phyloP scores from a whole-genome alignment of 2,329 filamentous ascomycete genomes.

The Colletotrichum shisoi region DNA sequence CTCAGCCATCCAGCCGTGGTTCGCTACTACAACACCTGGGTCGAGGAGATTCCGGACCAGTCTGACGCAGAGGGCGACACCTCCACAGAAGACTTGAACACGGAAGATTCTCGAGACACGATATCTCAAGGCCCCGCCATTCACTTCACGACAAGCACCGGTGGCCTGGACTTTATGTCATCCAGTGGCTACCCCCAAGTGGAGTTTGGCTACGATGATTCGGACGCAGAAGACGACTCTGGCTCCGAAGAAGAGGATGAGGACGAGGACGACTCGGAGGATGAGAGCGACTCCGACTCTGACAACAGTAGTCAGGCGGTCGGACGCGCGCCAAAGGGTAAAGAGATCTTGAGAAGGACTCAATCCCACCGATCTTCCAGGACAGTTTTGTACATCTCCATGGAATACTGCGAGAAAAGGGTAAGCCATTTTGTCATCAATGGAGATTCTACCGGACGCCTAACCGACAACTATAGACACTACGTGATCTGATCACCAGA shows the following conservation, averaged over 20 bases:
- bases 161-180: slow-evolving; percentile 91
- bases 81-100: slow-evolving; percentile 55
- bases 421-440: slow-evolving; percentile 52
- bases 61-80: slow-evolving; percentile 66
- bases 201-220: slow-evolving; percentile 75
- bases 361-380: slow-evolving; percentile 62
- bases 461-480: slow-evolving; percentile 62
- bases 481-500: slow-evolving; percentile 84
- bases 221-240: slow-evolving; percentile 50
- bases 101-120: slow-evolving; percentile 52
- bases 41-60: slow-evolving; percentile 72
- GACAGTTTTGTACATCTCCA: slow-evolving; percentile 92
- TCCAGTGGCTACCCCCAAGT: slow-evolving; percentile 80
- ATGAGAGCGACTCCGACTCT: slow-evolving; percentile 52
- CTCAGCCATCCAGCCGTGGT: slow-evolving; percentile 88
- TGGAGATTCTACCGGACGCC: not conserved
- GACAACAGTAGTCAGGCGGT: slow-evolving; percentile 45
- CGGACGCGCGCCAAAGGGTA: slow-evolving; percentile 39
- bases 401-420: slow-evolving; percentile 97
- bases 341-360: slow-evolving; percentile 36
- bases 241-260: slow-evolving; percentile 51
- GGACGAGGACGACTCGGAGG: slow-evolving; percentile 54
- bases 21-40: slow-evolving; percentile 94
- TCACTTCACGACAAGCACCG: slow-evolving; percentile 74
- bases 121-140: slow-evolving; percentile 56